These are phyloP conservation scores for Lecanicillium sp. DNA, from an alignment of 2,329 filamentous ascomycete genomes.

Conservation along the genomic window DNA sequence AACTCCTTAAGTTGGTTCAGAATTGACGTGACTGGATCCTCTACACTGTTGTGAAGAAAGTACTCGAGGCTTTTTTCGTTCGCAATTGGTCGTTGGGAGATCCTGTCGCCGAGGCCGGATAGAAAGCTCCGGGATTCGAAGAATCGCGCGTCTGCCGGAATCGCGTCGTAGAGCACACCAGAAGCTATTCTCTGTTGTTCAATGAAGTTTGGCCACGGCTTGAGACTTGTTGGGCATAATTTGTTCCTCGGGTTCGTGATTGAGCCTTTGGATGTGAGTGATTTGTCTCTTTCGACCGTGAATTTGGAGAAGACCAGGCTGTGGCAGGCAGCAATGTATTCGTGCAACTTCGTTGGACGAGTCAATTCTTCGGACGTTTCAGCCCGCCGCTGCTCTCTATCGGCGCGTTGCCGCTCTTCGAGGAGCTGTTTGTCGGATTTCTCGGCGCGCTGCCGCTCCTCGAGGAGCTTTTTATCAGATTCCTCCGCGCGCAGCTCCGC, in stretches of 20 bases:
- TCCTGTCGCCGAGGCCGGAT: slow-evolving; percentile 13
- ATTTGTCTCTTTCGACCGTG: slow-evolving; percentile 15
- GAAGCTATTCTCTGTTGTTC: slow-evolving; percentile 16
- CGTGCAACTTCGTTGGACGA: slow-evolving; percentile 18
- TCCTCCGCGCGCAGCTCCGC: background rate
- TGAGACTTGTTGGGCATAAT: slow-evolving; percentile 19
- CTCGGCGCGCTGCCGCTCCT: slow-evolving; percentile 4
- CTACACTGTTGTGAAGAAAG: slow-evolving; percentile 19
- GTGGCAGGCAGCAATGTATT: slow-evolving; percentile 24
- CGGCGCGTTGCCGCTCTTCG: slow-evolving; percentile 7
- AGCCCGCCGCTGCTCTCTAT: slow-evolving; percentile 10
- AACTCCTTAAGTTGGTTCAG: slow-evolving; percentile 19
- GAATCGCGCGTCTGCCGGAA: slow-evolving; percentile 14
- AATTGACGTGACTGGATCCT: slow-evolving; percentile 21
- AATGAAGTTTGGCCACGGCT: slow-evolving; percentile 21
- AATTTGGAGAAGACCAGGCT: slow-evolving; percentile 16
- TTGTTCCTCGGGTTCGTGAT: slow-evolving; percentile 22
- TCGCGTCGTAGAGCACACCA: slow-evolving; percentile 13
- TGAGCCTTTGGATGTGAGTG: slow-evolving; percentile 17
- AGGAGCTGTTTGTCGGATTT: slow-evolving; percentile 5
- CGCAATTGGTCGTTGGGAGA: slow-evolving; percentile 11
- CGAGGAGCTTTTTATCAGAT: background rate
- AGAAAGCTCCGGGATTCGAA: slow-evolving; percentile 20
- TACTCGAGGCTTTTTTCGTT: slow-evolving; percentile 22
- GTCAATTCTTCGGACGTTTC: slow-evolving; percentile 15